Conservation (phyloP, 352 stramenopile species). For the Paralagenidium karlingii region DNA sequence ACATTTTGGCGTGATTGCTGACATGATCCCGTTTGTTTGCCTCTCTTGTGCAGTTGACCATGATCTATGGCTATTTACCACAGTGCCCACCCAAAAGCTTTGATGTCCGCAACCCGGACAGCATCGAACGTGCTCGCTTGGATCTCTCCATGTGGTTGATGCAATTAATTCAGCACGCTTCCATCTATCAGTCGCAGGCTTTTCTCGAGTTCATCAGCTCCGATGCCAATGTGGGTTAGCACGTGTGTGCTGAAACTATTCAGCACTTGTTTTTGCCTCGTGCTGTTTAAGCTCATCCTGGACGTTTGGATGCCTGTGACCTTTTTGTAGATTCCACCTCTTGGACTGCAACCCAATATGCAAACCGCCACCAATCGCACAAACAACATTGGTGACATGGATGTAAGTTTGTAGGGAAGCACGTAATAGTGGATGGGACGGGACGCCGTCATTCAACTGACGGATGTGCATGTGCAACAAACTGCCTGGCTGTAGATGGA, state of each 20-base stretch:
- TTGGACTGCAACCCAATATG: conserved; percentile 38
- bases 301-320: too few relatives aligned
- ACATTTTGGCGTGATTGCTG: conserved; percentile 1
- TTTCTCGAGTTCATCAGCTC: conserved; percentile 73
- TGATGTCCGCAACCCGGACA: conserved; percentile 50
- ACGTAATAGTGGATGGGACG: too few relatives aligned
- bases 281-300: not conserved
- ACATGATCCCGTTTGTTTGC: not conserved
- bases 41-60: conserved; percentile 16
- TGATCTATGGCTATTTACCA: conserved; percentile 60
- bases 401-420: conserved; percentile 43
- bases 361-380: conserved; percentile 9
- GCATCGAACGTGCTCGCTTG: conserved; percentile 51
- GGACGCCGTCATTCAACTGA: not conserved
- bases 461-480: not conserved
- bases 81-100: conserved; percentile 37
- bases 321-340: conserved; percentile 18
- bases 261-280: conserved; percentile 2
- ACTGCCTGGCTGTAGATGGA: conserved; percentile 26
- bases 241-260: not conserved
- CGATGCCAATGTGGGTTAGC: conserved; percentile 48
- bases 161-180: conserved; percentile 61
- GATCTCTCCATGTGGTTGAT: conserved; percentile 74
- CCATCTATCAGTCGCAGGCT: conserved; percentile 72
- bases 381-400: conserved; percentile 67